Percentiles rank a stretch among this genome's conserved stretches.
Evolutionary conservation across 1,284 basidiomycete genomes (phyloP).

Genomic region (Phylloporus sp.): DNA sequence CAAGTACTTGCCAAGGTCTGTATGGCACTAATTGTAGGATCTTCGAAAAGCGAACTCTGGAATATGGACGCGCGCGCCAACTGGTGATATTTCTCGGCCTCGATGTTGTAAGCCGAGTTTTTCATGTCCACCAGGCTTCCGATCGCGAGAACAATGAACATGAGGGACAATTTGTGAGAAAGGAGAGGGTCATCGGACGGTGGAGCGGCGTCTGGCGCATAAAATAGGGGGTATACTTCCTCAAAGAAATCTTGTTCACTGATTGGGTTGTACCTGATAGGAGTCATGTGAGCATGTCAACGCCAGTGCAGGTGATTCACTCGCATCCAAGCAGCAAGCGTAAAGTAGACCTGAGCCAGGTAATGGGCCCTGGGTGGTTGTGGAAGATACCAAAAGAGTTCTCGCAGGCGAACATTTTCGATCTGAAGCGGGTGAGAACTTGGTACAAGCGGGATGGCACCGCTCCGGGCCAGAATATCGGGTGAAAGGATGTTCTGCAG

Average conservation of each 20-base stretch:
- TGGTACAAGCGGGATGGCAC: constrained; percentile 70
- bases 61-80: constrained; percentile 76
- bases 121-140: constrained; percentile 74
- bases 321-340: constrained; percentile 80
- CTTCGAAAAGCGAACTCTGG: constrained; percentile 74
- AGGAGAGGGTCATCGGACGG: constrained; percentile 64
- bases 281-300: constrained; percentile 19
- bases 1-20: constrained; percentile 67
- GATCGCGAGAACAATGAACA: constrained; percentile 81
- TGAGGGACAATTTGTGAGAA: constrained; percentile 71
- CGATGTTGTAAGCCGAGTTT: constrained; percentile 71
- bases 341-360: constrained; percentile 70
- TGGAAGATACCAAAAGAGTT: constrained; percentile 76
- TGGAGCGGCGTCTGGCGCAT: constrained; percentile 54
- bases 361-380: constrained; percentile 62
- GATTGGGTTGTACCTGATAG: constrained; percentile 75
- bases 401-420: constrained; percentile 59
- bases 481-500: constrained; percentile 64
- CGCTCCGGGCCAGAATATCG: constrained; percentile 68
- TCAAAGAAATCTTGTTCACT: constrained; percentile 70
- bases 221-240: constrained; percentile 70
- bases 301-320: constrained; percentile 22
- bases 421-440: constrained; percentile 50
- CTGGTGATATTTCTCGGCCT: constrained; percentile 82
- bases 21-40: constrained; percentile 75